phyloP scores from a whole-genome alignment of 2,329 filamentous ascomycete species.

The Colletotrichum paranaense region DNA sequence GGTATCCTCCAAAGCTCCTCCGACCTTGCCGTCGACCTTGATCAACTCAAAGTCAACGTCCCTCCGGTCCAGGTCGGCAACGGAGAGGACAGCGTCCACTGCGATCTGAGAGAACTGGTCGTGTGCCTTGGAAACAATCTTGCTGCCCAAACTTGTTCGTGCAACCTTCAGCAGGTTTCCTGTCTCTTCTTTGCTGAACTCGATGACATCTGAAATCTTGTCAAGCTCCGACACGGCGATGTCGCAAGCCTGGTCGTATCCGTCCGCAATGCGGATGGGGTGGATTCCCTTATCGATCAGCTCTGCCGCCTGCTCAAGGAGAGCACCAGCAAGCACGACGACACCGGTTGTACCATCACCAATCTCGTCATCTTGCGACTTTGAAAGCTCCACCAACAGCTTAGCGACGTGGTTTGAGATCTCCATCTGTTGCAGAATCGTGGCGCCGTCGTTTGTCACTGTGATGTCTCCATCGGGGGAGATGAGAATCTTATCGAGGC shows the following conservation, averaged over 20 bases:
- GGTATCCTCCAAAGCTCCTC: constrained; percentile 91
- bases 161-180: constrained; percentile 93
- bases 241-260: constrained; percentile 97
- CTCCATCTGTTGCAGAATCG: constrained; percentile 98
- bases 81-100: constrained; percentile 95
- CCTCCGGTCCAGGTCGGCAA: constrained; percentile 94
- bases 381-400: constrained; percentile 94
- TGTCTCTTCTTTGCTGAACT: constrained; percentile 84
- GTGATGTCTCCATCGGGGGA: constrained; percentile 99
- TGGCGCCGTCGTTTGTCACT: constrained; percentile 98
- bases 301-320: constrained; percentile 96
- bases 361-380: constrained; percentile 99
- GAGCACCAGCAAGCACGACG: constrained; percentile 92
- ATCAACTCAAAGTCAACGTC: constrained; percentile 99
- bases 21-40: constrained; percentile 99
- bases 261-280: constrained; percentile 97
- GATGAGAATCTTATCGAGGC: constrained; percentile 98
- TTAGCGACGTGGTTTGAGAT: constrained; percentile 99
- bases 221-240: constrained; percentile 94
- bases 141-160: constrained; percentile 95
- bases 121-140: constrained; percentile 99
- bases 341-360: constrained; percentile 98
- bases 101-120: constrained; percentile 98
- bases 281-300: constrained; percentile 99
- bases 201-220: constrained; percentile 89